A percentile compares a stretch with the other conserved stretches of the same genome.
Conservation (phyloP, 2,329 filamentous ascomycete genomes). For the Trichoderma sp. region DNA sequence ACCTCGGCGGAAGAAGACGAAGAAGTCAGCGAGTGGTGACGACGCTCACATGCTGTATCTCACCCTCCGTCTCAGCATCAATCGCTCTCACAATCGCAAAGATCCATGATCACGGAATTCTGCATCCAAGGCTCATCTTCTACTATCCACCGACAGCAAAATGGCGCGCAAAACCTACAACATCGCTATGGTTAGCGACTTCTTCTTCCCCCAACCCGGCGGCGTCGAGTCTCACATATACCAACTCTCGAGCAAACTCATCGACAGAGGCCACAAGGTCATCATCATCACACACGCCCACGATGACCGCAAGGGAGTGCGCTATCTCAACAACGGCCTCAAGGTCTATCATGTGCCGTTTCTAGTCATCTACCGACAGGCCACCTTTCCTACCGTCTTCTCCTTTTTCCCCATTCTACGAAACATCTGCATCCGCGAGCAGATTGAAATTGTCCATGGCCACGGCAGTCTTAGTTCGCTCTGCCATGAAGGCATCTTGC, state of each 20-base stretch:
- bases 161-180: conserved; percentile 63
- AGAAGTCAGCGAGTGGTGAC: neutral
- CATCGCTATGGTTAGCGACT: conserved; percentile 95
- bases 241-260: conserved; percentile 92
- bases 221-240: conserved; percentile 99
- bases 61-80: conserved; percentile 16
- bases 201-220: conserved; percentile 97
- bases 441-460: conserved; percentile 97
- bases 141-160: conserved; percentile 24
- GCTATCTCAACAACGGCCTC: conserved; percentile 94
- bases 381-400: conserved; percentile 95
- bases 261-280: conserved; percentile 96
- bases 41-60: neutral
- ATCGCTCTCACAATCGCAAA: neutral
- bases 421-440: conserved; percentile 91
- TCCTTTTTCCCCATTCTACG: conserved; percentile 98
- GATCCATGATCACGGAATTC: neutral
- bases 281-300: conserved; percentile 97
- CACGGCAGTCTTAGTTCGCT: conserved; percentile 91
- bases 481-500: conserved; percentile 91
- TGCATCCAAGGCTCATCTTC: neutral
- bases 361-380: conserved; percentile 89
- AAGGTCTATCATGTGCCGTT: conserved; percentile 99
- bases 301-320: conserved; percentile 83
- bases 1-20: neutral